A percentile compares a stretch with the other conserved stretches of the same genome.
These are phyloP conservation scores for Penstemon eatonii DNA, from an alignment of 257 asterid species.

Conservation along the genomic window DNA sequence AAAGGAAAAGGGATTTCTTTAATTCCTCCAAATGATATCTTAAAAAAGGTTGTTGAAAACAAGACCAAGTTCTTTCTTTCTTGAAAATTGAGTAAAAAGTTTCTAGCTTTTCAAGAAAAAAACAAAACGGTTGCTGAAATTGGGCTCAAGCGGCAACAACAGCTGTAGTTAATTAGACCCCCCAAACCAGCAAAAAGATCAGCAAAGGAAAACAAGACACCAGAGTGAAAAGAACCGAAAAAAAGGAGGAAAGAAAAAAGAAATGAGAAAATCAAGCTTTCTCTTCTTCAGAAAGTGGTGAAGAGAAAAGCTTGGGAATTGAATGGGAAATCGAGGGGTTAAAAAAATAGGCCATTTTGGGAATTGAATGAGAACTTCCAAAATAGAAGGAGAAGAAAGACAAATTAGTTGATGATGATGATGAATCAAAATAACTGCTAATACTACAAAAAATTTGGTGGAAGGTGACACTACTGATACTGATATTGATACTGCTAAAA, in stretches of 20 bases:
- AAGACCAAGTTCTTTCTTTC: no score
- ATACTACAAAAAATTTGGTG: conserved; percentile 33
- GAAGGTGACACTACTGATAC: conserved; percentile 43
- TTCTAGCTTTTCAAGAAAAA: conserved; percentile 35
- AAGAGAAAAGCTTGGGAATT: conserved; percentile 32
- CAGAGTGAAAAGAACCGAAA: neutral
- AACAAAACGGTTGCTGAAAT: conserved; percentile 43
- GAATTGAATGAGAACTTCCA: conserved; percentile 37
- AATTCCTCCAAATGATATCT: conserved; percentile 24
- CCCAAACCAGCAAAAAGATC: conserved; percentile 33
- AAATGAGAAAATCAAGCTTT: conserved; percentile 7
- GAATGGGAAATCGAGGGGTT: neutral
- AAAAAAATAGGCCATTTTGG: no score
- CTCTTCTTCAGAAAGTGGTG: conserved; percentile 30
- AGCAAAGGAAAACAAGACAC: no score
- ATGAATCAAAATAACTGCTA: conserved; percentile 33
- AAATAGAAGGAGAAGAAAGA: conserved; percentile 40
- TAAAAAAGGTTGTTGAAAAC: conserved; percentile 22
- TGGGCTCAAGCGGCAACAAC: conserved; percentile 29
- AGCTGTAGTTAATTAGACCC: conserved; percentile 29
- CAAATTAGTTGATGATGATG: conserved; percentile 45
- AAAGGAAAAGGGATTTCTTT: conserved; percentile 9
- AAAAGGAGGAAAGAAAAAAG: conserved; percentile 17
- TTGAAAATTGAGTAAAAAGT: conserved; percentile 21
- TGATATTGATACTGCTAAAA: neutral